Percentiles rank a stretch among this genome's conserved stretches.
These are phyloP conservation scores for Alternaria gaisen DNA, from an alignment of 2,329 filamentous ascomycete species.

Conservation along the genomic window DNA sequence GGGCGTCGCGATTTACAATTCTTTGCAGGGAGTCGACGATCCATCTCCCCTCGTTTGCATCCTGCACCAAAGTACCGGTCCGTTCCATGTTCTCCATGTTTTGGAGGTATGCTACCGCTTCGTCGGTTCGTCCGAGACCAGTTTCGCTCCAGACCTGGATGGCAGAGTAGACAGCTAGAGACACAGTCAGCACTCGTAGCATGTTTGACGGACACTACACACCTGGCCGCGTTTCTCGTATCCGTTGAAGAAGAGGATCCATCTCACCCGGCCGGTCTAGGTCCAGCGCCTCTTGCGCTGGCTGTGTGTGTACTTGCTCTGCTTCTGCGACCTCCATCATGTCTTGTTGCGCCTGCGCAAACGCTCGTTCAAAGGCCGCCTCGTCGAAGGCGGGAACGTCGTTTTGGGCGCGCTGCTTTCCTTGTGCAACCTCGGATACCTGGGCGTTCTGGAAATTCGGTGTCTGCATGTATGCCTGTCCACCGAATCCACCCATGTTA, in stretches of 20 bases:
- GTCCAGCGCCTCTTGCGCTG: conserved; percentile 26
- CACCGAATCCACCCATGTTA: conserved; percentile 39
- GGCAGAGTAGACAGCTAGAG: conserved; percentile 42
- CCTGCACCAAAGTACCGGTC: conserved; percentile 35
- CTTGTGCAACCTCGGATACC: conserved; percentile 39
- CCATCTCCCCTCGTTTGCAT: conserved; percentile 46
- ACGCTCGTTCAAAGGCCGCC: conserved; percentile 64
- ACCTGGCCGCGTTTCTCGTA: conserved; percentile 48
- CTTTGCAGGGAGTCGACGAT: conserved; percentile 44
- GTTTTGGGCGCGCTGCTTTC: conserved; percentile 47
- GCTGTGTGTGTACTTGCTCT: conserved; percentile 25
- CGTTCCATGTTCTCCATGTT: conserved; percentile 38
- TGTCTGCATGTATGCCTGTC: conserved; percentile 37
- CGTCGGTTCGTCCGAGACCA: conserved; percentile 36
- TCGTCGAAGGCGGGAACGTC: conserved; percentile 60
- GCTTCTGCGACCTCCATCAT: conserved; percentile 39
- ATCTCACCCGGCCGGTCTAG: conserved; percentile 36
- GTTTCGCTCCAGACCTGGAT: conserved; percentile 47
- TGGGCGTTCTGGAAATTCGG: conserved; percentile 30
- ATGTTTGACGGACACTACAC: conserved; percentile 30
- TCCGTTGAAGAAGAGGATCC: conserved; percentile 43
- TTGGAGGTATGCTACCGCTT: conserved; percentile 38
- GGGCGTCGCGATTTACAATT: conserved; percentile 36
- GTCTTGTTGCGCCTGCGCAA: conserved; percentile 58
- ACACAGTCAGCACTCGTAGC: conserved; percentile 25